A percentile compares a stretch with the other conserved stretches of the same genome.
These are phyloP conservation scores for Pythium aquatile DNA, from an alignment of 352 stramenopile species.

Conservation along the genomic window DNA sequence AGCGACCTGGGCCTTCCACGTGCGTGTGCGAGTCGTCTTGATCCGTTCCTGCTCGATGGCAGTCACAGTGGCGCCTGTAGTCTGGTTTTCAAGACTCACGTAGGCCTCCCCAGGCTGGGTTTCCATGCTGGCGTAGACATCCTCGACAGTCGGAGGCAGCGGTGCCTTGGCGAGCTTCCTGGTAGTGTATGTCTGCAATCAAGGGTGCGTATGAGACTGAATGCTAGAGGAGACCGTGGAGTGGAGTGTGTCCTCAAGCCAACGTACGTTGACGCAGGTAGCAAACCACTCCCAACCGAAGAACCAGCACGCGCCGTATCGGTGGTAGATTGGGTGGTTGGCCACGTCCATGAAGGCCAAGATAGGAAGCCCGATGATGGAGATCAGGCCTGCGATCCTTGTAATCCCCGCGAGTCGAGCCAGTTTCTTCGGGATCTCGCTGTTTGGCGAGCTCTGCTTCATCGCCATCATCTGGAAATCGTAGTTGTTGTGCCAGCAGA, in stretches of 20 bases:
- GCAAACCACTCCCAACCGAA: not conserved
- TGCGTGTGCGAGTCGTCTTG: not conserved
- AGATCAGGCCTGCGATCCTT: not conserved
- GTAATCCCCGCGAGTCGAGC: not conserved
- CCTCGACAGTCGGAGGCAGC: not conserved
- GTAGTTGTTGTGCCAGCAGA: not conserved
- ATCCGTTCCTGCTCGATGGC: not conserved
- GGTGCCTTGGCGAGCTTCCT: not conserved
- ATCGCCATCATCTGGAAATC: not conserved
- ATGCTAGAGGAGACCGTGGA: not conserved
- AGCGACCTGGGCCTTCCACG: not conserved
- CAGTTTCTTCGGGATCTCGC: not conserved
- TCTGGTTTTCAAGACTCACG: not conserved
- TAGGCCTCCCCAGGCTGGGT: not conserved
- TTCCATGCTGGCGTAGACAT: not conserved
- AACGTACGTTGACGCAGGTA: not conserved
- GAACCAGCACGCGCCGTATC: not conserved
- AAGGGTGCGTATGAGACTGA: not conserved
- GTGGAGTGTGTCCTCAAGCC: not conserved
- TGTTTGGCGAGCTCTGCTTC: not conserved
- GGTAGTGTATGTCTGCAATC: not conserved
- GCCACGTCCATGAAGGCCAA: not conserved
- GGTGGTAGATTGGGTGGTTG: not conserved
- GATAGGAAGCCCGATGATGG: not conserved
- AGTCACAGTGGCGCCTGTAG: not conserved